Conservation (phyloP, 2,329 filamentous ascomycete genomes). For the Monilinia fructigena region DNA sequence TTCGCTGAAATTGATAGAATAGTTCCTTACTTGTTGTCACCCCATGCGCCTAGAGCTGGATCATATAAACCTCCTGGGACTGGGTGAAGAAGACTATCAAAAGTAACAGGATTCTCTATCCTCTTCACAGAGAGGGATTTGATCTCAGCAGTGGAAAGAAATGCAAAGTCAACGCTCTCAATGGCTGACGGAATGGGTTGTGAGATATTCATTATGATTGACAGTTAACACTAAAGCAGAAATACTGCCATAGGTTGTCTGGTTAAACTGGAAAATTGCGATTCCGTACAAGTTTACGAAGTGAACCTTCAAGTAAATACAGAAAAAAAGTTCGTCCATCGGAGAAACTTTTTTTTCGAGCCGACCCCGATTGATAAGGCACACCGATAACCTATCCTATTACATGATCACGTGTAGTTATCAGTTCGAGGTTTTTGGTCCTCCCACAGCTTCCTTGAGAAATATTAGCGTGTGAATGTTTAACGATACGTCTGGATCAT, state of each 20-base stretch:
- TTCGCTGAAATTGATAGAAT: background rate
- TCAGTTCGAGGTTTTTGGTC: constrained; percentile 7
- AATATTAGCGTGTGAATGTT: constrained; percentile 4
- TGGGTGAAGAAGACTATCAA: constrained; percentile 87
- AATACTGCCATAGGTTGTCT: constrained; percentile 21
- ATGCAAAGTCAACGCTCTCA: constrained; percentile 83
- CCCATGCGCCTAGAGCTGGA: constrained; percentile 84
- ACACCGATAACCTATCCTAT: background rate
- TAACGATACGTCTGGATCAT: background rate
- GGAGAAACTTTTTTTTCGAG: constrained; percentile 19
- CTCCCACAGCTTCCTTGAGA: background rate
- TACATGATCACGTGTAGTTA: background rate
- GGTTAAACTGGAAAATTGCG: constrained; percentile 10
- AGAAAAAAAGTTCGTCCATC: constrained; percentile 22
- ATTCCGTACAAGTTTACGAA: constrained; percentile 3
- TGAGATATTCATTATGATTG: constrained; percentile 62
- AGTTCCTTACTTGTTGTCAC: constrained; percentile 69
- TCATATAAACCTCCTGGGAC: constrained; percentile 91
- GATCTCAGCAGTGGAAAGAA: constrained; percentile 80
- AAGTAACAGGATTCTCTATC: constrained; percentile 91
- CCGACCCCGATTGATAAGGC: constrained; percentile 22
- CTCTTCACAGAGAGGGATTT: constrained; percentile 86
- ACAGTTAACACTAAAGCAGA: constrained; percentile 23
- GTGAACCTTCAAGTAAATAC: constrained; percentile 19
- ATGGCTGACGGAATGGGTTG: constrained; percentile 83